Evolutionary conservation across 177 flowering plant species (phyloP).

Genomic region (Vitis hybrid): DNA sequence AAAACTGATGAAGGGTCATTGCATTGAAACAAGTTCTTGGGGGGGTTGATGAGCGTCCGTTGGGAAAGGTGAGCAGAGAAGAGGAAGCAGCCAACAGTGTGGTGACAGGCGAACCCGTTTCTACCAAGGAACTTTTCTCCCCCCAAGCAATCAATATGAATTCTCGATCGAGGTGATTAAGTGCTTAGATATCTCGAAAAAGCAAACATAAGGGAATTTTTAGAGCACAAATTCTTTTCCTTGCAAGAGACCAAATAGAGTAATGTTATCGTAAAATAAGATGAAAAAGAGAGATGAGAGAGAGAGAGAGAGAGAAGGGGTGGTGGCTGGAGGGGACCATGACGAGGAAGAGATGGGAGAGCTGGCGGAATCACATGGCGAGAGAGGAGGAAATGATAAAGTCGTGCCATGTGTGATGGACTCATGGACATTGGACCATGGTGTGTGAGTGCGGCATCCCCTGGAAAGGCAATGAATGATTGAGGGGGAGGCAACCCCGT

Average conservation of each 20-base stretch:
- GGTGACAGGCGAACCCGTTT: background rate
- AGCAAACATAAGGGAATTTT: no score
- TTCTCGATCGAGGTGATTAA: no score
- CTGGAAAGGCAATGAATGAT: background rate
- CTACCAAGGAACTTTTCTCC: background rate
- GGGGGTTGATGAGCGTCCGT: background rate
- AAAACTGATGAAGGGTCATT: no score
- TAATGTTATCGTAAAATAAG: no score
- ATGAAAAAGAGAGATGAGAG: background rate
- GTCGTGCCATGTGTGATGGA: constrained; percentile 8
- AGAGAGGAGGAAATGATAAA: background rate
- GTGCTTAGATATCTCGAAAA: no score
- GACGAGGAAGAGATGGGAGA: no score
- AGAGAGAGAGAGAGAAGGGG: background rate
- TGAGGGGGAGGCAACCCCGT: background rate
- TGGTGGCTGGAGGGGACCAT: background rate
- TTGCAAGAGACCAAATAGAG: no score
- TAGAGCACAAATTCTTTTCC: no score
- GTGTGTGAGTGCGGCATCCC: constrained; percentile 6
- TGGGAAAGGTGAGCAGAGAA: background rate
- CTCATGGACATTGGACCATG: constrained; percentile 2
- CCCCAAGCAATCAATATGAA: background rate
- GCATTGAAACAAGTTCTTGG: no score
- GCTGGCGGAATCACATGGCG: background rate
- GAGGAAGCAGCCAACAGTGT: background rate